Percentiles rank a stretch among this genome's conserved stretches.
Evolutionary conservation across 2,329 filamentous ascomycete species (phyloP).

Genomic region (Apiospora phragmitis): DNA sequence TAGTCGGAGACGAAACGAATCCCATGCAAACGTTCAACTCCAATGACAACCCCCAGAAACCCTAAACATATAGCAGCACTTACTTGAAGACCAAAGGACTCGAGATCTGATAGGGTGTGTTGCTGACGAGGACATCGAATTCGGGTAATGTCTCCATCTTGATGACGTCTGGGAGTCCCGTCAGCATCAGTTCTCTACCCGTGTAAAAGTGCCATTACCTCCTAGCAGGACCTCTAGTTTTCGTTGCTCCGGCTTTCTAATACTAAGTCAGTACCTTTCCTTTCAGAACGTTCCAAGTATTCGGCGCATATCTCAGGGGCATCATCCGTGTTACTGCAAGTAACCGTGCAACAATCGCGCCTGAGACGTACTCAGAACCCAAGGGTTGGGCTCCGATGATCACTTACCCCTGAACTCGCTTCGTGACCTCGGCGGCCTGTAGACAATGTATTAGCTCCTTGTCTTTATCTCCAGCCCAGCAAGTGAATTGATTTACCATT

Average conservation of each 20-base stretch:
- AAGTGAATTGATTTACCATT: slow-evolving; percentile 46
- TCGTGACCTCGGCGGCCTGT: slow-evolving; percentile 85
- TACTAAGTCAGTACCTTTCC: background rate
- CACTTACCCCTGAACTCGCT: slow-evolving; percentile 75
- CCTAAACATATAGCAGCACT: slow-evolving; percentile 48
- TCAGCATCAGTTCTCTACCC: background rate
- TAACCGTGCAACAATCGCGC: background rate
- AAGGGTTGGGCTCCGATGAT: background rate
- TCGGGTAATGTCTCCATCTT: slow-evolving; percentile 63
- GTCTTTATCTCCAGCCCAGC: background rate
- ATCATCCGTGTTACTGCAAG: background rate
- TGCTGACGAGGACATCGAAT: slow-evolving; percentile 81
- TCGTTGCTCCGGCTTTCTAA: slow-evolving; percentile 70
- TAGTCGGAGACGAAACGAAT: background rate
- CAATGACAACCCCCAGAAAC: background rate
- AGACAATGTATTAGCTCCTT: background rate
- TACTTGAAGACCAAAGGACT: slow-evolving; percentile 90
- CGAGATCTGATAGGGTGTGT: slow-evolving; percentile 75
- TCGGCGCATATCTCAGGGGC: background rate
- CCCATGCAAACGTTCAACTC: background rate
- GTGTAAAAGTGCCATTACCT: slow-evolving; percentile 45
- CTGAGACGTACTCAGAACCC: background rate
- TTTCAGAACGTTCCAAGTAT: background rate
- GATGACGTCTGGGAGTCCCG: slow-evolving; percentile 57
- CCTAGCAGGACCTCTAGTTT: slow-evolving; percentile 86